Evolutionary conservation across 2,329 filamentous ascomycete genomes (phyloP), one percentile per base, ranked within the genome.

Genomic region (Emericellopsis cladophorae): DNA sequence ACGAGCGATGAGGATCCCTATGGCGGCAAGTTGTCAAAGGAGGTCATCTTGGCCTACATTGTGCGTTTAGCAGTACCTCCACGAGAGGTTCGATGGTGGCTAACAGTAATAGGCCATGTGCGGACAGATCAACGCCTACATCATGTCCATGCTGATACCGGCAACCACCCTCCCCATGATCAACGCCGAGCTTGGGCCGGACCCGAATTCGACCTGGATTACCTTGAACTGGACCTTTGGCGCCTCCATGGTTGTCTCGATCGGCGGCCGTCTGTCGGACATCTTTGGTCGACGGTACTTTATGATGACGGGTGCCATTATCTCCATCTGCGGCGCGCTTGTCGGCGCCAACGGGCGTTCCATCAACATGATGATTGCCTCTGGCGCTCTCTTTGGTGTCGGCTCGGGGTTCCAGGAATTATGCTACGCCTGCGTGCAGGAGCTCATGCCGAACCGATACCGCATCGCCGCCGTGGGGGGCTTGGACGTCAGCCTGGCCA

Each of bases 281-380:
- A 60, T 65, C 22, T 65, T 64, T 31, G 61, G 61, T 7, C 46
- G 59, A 12, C 54, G 60, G 15, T 64, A 54, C 46, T 62, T 62
- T 46, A 54, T 62, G 41, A 52, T 62, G 22, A 51, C 52, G 0
- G 62, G 61, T 6, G 54, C 58, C 12, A 31, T 51, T 12, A 50
- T 58, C 10, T 51, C 55, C 21, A 53, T 62, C 23, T 45, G 58
- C 23, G 61, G 61, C 8, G 54, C 53, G 18, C 55, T 65, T 23
- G 55, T 65, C 12, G 59, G 61, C 4, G 61, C 61, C 1, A 64
- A 59, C 1, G 61, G 58, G 6, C 47, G 55, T 37, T 54, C 40
- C 40, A 64, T 66, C 44, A 51, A 54, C 23, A 54, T 59, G 40
- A 64, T 65, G 60, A 64, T 66, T 40, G 58, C 52, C 5, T 55